These are phyloP conservation scores for Gracilaria caudata DNA, from an alignment of 23 red algal genomes.

Conservation along the genomic window DNA sequence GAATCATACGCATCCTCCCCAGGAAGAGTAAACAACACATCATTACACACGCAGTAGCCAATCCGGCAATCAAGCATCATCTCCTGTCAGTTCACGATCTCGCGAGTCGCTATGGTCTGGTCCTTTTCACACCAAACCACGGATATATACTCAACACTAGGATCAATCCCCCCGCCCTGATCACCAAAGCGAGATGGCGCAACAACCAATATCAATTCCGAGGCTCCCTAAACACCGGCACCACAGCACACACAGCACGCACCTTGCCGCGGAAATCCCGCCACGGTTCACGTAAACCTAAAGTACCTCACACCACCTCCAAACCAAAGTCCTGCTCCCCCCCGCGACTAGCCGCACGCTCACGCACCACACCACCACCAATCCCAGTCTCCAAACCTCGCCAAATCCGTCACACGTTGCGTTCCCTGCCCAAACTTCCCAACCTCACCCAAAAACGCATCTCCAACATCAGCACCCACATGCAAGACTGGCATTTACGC, in stretches of 20 bases:
- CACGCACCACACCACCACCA: no score
- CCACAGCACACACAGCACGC: neutral
- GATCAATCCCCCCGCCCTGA: neutral
- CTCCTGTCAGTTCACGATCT: conserved; percentile 5
- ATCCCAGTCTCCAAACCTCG: no score
- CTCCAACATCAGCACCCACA: no score
- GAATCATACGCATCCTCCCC: neutral
- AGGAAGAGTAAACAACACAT: neutral
- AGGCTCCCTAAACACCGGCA: neutral
- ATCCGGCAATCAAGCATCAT: neutral
- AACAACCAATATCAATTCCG: conserved; percentile 1
- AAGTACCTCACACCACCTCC: no score
- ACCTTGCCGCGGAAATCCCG: no score
- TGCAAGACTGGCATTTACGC: neutral
- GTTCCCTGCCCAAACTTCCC: no score
- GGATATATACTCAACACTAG: neutral
- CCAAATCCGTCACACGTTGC: no score
- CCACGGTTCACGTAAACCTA: no score
- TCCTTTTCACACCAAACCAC: neutral
- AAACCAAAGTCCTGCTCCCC: no score
- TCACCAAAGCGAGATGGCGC: neutral
- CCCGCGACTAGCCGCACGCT: no score
- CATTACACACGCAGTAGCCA: neutral
- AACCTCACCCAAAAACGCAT: no score
- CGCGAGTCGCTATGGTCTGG: neutral